Evolutionary conservation across 192 early-diverging fungal species (phyloP).

Genomic region (Globomyces pollinis-pini): DNA sequence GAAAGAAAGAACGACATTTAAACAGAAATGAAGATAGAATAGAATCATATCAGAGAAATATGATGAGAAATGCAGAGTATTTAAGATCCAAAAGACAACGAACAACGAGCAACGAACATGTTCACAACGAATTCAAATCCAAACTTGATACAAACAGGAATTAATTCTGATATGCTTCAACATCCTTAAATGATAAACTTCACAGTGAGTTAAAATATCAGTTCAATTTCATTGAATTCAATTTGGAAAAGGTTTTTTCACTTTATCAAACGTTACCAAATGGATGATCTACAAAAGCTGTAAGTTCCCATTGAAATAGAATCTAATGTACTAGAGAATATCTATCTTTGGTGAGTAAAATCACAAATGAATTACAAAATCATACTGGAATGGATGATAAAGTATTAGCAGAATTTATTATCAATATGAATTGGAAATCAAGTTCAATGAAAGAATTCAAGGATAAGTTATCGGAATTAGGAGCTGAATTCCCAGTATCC

Average conservation of each 20-base stretch:
- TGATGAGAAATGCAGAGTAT: no score
- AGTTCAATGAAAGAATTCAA: slow-evolving; percentile 58
- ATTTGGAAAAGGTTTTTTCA: background rate
- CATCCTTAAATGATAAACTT: background rate
- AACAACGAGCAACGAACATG: no score
- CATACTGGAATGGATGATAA: slow-evolving; percentile 89
- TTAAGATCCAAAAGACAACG: no score
- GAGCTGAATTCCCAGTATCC: slow-evolving; percentile 74
- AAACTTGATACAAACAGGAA: background rate
- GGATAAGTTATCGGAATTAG: slow-evolving; percentile 53
- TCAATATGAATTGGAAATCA: slow-evolving; percentile 72
- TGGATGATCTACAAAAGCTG: slow-evolving; percentile 4
- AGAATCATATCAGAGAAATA: background rate
- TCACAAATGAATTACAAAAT: slow-evolving; percentile 85
- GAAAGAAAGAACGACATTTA: background rate
- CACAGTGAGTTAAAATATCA: background rate
- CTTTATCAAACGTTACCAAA: background rate
- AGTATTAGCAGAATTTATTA: slow-evolving; percentile 84
- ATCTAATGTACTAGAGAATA: no score
- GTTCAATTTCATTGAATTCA: background rate
- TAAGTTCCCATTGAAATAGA: no score
- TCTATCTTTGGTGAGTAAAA: slow-evolving; percentile 81
- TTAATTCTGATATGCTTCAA: background rate
- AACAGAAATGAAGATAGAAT: background rate
- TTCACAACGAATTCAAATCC: no score